Evolutionary conservation across 2,329 filamentous ascomycete species (phyloP).

Genomic region (Aspergillus fumigatus): DNA sequence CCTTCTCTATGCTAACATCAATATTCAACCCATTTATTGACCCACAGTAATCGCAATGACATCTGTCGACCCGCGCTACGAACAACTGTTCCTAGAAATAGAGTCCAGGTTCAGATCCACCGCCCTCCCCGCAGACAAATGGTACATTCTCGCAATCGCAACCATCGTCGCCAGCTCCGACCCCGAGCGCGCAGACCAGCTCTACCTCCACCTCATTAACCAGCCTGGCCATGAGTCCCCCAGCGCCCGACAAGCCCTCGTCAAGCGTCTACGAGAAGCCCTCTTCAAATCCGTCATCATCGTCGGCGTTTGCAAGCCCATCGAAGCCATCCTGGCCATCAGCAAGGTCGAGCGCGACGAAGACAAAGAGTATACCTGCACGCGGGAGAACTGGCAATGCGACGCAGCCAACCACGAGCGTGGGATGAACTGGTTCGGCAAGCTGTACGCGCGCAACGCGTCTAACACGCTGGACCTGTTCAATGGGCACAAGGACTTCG

Average conservation of each 20-base stretch:
- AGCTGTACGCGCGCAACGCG: constrained; percentile 52
- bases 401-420: constrained; percentile 52
- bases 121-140: constrained; percentile 23
- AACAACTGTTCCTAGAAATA: constrained; percentile 25
- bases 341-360: constrained; percentile 48
- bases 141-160: constrained; percentile 36
- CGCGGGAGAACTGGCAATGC: constrained; percentile 55
- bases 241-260: constrained; percentile 27
- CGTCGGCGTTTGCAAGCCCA: constrained; percentile 59
- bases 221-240: constrained; percentile 42
- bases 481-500: constrained; percentile 48
- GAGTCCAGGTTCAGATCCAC: constrained; percentile 26
- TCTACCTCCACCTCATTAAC: constrained; percentile 54
- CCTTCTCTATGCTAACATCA: neutral
- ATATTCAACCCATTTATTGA: neutral
- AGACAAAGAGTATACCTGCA: constrained; percentile 54
- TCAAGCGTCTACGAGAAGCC: constrained; percentile 48
- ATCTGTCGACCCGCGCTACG: constrained; percentile 23
- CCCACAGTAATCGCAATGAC: constrained; percentile 11
- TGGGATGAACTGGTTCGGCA: constrained; percentile 53
- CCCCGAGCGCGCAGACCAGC: constrained; percentile 48
- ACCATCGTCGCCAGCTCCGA: constrained; percentile 49
- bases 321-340: constrained; percentile 58
- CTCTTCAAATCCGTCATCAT: constrained; percentile 56
- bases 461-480: constrained; percentile 29